Evolutionary conservation across 345 rosid species (phyloP).

Genomic region (Salix dunnii): DNA sequence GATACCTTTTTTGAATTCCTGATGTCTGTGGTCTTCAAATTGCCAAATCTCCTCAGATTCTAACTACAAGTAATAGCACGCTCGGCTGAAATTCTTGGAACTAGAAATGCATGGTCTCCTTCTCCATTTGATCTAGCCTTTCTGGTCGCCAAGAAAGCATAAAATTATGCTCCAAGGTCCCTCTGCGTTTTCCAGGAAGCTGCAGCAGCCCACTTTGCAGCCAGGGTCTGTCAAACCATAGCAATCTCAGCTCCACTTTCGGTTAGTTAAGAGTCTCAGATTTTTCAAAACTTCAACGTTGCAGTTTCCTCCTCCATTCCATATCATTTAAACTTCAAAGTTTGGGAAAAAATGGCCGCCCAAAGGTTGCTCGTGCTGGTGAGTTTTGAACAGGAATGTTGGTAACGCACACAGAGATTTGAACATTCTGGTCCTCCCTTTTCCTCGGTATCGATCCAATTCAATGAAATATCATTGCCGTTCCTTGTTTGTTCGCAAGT

Average conservation of each 20-base stretch:
- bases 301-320: not conserved
- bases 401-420: not conserved
- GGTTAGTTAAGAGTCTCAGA: not conserved
- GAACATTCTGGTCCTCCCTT: not conserved
- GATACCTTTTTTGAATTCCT: not conserved
- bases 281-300: not conserved
- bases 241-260: not conserved
- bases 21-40: not conserved
- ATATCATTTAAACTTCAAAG: not conserved
- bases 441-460: not conserved
- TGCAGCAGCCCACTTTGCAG: not conserved
- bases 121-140: not conserved
- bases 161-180: not conserved
- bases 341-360: not conserved
- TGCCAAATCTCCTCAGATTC: not conserved
- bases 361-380: not conserved
- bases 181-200: not conserved
- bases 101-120: not conserved
- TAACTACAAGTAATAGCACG: not conserved
- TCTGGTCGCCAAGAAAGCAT: not conserved
- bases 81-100: not conserved
- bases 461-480: not conserved
- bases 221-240: not conserved
- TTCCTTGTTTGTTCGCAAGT: not conserved
- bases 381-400: not conserved